Base-by-base conservation (phyloP, 768 basidiomycete genomes). In the Lactarius trivialis region DNA sequence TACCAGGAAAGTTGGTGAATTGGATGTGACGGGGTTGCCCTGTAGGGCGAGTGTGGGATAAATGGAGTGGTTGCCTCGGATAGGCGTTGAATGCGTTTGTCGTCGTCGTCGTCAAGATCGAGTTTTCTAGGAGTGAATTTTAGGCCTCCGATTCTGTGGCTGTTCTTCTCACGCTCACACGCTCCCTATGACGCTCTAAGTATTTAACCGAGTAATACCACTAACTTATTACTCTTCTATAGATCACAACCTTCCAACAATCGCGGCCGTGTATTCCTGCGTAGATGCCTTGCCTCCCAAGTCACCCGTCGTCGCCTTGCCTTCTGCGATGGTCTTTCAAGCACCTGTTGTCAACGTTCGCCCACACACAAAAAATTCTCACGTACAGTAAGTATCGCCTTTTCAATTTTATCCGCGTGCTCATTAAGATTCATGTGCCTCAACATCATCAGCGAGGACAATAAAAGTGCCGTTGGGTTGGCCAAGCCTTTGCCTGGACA, bases 391-490 rank as follows among this genome's bases (percentile, higher is more conserved):
- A 99, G 84, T 52, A 91, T 84, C 65, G 97, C 97, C 75, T 85
- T 85, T 78, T 98, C 93, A 67, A 99, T 98, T 75, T 83, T 90
- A 70, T 81, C 78, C 17, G 97, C 97, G 71, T 92, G 79, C 55
- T 87, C 82, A 72, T 82, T 80, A 67, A 98, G 76, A 71, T 85
- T 85, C 97, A 99, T 98, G 79, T 98, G 96, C 76, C 93, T 85
- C 71, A 98, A 74, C 96, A 98, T 98, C 97, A 98, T 98, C 65
- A 98, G 77, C 60, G 93, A 93, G 65, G 92, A 95, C 66, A 99
- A 75, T 56, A 99, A 79, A 50, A 99, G 82, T 3, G 97, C 97
- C n/a, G 97, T 98, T n/a, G 97, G 97, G 80, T 99, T 99, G 71
- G 97, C 96, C 68, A 93, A 79, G 65, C 92, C 92, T 72, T 93